Conservation (phyloP, 2,329 filamentous ascomycete genomes). For the Bipolaris zeicola region DNA sequence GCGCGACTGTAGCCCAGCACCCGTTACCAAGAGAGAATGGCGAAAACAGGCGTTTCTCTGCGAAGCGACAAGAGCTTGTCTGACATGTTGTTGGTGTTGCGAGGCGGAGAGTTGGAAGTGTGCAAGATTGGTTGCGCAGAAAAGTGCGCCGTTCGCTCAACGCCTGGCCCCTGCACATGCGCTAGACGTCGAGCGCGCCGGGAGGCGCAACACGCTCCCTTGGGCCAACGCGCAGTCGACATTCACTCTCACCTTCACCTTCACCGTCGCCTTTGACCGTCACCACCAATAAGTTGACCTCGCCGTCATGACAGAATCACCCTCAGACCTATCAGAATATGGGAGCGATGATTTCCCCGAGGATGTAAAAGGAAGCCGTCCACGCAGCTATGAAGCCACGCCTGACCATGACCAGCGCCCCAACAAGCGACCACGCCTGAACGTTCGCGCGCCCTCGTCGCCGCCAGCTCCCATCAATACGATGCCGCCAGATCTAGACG, state of each 20-base stretch:
- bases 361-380: slow-evolving; percentile 57
- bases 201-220: slow-evolving; percentile 15
- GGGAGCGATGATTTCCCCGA: slow-evolving; percentile 68
- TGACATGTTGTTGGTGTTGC: neutral
- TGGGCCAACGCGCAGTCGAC: slow-evolving; percentile 1
- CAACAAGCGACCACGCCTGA: slow-evolving; percentile 46
- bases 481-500: slow-evolving; percentile 42
- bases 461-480: slow-evolving; percentile 33
- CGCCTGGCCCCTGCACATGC: slow-evolving; percentile 14
- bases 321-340: slow-evolving; percentile 69
- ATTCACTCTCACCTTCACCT: neutral
- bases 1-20: neutral
- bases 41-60: neutral
- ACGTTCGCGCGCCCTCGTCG: slow-evolving; percentile 42
- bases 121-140: slow-evolving; percentile 1
- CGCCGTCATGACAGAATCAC: slow-evolving; percentile 55
- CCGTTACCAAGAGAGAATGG: neutral
- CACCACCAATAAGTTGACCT: neutral
- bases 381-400: slow-evolving; percentile 52
- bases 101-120: neutral
- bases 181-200: slow-evolving; percentile 13
- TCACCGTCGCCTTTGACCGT: neutral
- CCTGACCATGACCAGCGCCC: slow-evolving; percentile 53
- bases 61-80: neutral
- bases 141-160: slow-evolving; percentile 20